phyloP scores from a whole-genome alignment of 1,284 basidiomycete species.

The Anthracocystis setariae region DNA sequence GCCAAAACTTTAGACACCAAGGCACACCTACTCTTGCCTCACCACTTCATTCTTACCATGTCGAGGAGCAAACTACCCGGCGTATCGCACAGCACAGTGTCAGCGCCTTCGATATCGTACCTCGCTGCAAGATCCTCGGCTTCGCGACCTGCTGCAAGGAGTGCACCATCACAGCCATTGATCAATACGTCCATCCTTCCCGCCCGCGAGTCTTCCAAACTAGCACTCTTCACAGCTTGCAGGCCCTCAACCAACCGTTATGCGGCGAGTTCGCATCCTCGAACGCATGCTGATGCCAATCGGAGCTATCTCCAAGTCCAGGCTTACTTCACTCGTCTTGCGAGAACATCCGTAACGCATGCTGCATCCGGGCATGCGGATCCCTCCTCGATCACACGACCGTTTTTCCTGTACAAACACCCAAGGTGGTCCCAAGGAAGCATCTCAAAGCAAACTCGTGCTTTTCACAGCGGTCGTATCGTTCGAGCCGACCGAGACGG shows the following conservation, averaged over 20 bases:
- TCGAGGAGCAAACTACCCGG: slow-evolving; percentile 7
- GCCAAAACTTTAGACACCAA: neutral
- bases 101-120: neutral
- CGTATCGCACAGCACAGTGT: neutral
- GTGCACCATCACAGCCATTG: neutral
- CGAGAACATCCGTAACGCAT: neutral
- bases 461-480: neutral
- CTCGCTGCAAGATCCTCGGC: neutral
- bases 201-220: neutral
- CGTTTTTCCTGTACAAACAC: neutral
- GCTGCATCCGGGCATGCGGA: neutral
- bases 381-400: neutral
- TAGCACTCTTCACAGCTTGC: too few relatives aligned
- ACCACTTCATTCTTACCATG: slow-evolving; percentile 4
- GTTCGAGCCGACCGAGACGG: neutral
- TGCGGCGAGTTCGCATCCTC: neutral
- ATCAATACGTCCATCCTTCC: too few relatives aligned
- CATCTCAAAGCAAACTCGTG: neutral
- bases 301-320: slow-evolving; percentile 28
- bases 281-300: neutral
- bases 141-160: neutral
- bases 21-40: neutral
- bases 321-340: slow-evolving; percentile 21
- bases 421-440: too few relatives aligned
- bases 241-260: neutral